phyloP scores from a whole-genome alignment of 1,284 basidiomycete species.

The Ustilago loliicola region DNA sequence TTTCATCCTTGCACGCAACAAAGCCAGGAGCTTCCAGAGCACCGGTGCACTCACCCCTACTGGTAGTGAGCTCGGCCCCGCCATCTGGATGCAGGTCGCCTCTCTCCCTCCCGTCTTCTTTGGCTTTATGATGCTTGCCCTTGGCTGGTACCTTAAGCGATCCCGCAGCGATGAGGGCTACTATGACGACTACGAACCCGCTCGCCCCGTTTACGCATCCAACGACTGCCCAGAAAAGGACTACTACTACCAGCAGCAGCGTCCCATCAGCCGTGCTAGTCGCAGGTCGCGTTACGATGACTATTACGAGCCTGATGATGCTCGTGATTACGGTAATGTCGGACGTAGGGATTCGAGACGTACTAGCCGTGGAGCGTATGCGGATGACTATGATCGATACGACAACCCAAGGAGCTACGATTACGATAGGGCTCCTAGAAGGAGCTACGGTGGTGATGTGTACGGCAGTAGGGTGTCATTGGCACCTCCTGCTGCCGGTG shows the following conservation, averaged over 20 bases:
- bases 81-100: conserved; percentile 64
- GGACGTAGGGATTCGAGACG: conserved; percentile 39
- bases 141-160: conserved; percentile 53
- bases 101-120: conserved; percentile 58
- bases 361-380: conserved; percentile 12
- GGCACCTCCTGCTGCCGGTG: conserved; percentile 20
- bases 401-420: conserved; percentile 48
- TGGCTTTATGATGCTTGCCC: conserved; percentile 53
- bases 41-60: conserved; percentile 16
- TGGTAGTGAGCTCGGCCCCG: conserved; percentile 47
- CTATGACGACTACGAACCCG: conserved; percentile 53
- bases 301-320: conserved; percentile 50
- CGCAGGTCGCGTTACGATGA: conserved; percentile 51
- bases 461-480: conserved; percentile 43
- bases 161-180: conserved; percentile 41
- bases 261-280: conserved; percentile 43
- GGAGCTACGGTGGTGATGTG: conserved; percentile 37
- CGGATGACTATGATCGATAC: conserved; percentile 32
- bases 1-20: conserved; percentile 55
- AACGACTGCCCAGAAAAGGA: conserved; percentile 35
- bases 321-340: conserved; percentile 50
- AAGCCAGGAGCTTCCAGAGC: conserved; percentile 29
- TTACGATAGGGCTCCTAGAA: conserved; percentile 26
- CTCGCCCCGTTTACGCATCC: conserved; percentile 38
- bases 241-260: conserved; percentile 34